A percentile compares a stretch with the other conserved stretches of the same genome.
These are phyloP conservation scores for Ambrosia trifida DNA, from an alignment of 129 eudicot genomes.

Conservation along the genomic window DNA sequence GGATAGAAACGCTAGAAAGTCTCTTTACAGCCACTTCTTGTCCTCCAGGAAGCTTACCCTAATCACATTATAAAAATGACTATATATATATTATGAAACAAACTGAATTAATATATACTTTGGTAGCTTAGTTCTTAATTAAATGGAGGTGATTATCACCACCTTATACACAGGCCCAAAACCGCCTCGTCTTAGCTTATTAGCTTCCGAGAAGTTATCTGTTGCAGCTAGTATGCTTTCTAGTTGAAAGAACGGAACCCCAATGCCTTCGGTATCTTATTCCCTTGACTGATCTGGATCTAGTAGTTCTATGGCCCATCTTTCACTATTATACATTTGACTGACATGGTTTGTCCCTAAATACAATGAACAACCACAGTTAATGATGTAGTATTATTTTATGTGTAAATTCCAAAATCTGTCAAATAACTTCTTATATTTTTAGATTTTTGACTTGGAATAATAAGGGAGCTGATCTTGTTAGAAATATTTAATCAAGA, in stretches of 20 bases:
- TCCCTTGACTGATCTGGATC: conserved; percentile 24
- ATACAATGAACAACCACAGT: not conserved
- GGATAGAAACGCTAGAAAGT: conserved; percentile 39
- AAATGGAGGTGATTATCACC: not conserved
- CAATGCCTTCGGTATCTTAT: conserved; percentile 37
- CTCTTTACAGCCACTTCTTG: conserved; percentile 49
- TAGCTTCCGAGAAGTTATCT: conserved; percentile 36
- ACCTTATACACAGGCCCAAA: conserved; percentile 56
- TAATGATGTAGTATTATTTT: not conserved
- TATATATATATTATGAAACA: not conserved
- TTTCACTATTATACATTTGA: conserved; percentile 9
- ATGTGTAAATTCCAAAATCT: not conserved
- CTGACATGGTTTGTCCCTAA: conserved; percentile 12
- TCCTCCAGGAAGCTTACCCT: conserved; percentile 46
- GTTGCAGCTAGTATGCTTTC: conserved; percentile 46
- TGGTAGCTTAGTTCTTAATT: not conserved
- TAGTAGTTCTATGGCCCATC: conserved; percentile 25
- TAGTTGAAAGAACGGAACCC: conserved; percentile 39
- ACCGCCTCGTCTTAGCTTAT: conserved; percentile 57
- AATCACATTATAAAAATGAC: not conserved
- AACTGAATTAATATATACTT: not conserved
- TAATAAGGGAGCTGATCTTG: too few relatives aligned
- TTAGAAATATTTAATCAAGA: too few relatives aligned
- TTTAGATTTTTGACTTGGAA: too few relatives aligned
- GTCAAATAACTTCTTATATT: not conserved